Evolutionary conservation across 257 asterid species (phyloP).

Genomic region (Datura wrightii): DNA sequence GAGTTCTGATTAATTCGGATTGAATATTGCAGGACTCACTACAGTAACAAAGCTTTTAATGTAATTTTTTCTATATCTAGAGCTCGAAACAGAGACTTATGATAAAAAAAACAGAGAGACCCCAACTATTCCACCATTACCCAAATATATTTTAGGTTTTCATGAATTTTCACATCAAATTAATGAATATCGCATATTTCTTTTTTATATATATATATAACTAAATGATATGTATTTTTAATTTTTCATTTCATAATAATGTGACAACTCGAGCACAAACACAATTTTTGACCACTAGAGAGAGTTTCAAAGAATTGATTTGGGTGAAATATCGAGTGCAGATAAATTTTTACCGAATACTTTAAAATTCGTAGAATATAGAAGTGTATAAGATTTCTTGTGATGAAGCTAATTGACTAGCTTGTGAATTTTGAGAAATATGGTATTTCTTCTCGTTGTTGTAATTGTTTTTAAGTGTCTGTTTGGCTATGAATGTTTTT

Average conservation of each 20-base stretch:
- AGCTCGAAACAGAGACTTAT: neutral
- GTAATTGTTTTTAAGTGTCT: too few species aligned
- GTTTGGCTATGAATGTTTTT: too few species aligned
- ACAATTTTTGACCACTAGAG: too few species aligned
- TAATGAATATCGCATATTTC: neutral
- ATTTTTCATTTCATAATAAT: too few species aligned
- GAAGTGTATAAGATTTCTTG: neutral
- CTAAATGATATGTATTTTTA: too few species aligned
- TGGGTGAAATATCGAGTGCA: neutral
- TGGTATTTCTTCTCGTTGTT: too few species aligned
- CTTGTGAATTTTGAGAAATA: neutral
- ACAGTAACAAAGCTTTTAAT: neutral
- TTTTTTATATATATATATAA: too few species aligned
- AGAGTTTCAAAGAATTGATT: too few species aligned
- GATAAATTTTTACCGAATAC: neutral
- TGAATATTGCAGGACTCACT: slow-evolving; percentile 28
- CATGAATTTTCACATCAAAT: slow-evolving; percentile 19
- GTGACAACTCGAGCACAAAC: too few species aligned
- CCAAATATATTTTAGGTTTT: slow-evolving; percentile 47
- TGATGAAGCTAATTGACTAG: neutral
- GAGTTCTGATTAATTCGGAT: too few species aligned
- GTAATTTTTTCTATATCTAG: too few species aligned
- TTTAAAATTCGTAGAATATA: neutral
- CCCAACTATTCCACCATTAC: too few species aligned
- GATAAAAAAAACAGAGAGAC: slow-evolving; percentile 46